Evolutionary conservation across 805 yeast genomes (phyloP), one percentile per base, ranked within the genome.

Genomic region (Yarrowia keelungensis): DNA sequence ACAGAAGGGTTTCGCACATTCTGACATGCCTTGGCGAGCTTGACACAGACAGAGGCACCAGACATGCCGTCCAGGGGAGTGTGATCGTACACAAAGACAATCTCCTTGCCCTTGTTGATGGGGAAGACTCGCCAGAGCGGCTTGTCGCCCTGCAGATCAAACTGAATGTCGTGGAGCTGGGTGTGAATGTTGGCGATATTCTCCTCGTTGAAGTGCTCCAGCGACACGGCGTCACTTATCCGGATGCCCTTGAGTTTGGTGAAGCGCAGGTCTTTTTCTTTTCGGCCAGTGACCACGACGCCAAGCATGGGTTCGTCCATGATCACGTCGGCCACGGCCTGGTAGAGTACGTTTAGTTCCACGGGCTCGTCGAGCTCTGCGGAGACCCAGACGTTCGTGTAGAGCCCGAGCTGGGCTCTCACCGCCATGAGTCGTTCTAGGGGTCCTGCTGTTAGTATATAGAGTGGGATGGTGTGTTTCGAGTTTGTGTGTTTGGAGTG

Each of bases 21-120:
- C 11, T 56, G 47, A 10, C 62, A 56, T 5, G 62, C 62, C 38
- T 41, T 43, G 36, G 51, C 66, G 15, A 59, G 66, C 51, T 59
- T 43, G 53, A 59, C 53, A 15, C 50, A 45, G 15, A 59, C 66
- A 35, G 47, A 22, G 42, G 70, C 66, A 0, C 76, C 75, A 7
- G 73, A 69, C 65, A 69, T 70, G 46, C 76, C 76, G 45, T 74
- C 76, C 49, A 64, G 70, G 7, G 67, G 47, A 1, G 72, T 54
- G 46, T 74, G 76, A 47, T 74, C 74, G 66, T 71, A 74, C 35
- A 61, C 71, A 65, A 72, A 74, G 38, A 69, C 70, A 8, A 70
- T 49, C n/a, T 45, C 56, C 36, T 58, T 43, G 19, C 64, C 43
- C 36, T 58, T 58, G 14, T 65, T 69, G 14, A 71, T 11, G 14